Evolutionary conservation across 345 rosid genomes (phyloP).

Genomic region (Hibiscus mutabilis): DNA sequence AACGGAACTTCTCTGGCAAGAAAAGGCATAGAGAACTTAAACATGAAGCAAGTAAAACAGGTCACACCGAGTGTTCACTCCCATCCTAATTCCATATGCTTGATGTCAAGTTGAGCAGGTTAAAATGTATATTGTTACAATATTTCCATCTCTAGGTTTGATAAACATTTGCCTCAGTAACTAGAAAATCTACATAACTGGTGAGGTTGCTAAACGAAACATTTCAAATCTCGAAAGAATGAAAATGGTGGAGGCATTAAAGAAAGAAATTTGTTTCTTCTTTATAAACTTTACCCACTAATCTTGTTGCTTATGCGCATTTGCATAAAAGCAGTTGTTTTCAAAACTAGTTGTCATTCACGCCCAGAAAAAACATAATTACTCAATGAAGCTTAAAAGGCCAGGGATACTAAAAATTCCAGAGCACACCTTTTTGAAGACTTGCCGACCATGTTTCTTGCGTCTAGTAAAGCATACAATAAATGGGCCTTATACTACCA

Average conservation of each 20-base stretch:
- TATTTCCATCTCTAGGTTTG: background rate
- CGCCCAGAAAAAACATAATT: background rate
- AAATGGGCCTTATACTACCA: background rate
- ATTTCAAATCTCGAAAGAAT: background rate
- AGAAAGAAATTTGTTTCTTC: background rate
- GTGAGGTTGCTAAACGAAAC: background rate
- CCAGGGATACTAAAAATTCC: background rate
- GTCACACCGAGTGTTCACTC: background rate
- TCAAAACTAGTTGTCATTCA: background rate
- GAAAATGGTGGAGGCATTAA: background rate
- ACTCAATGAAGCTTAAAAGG: background rate
- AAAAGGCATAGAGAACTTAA: background rate
- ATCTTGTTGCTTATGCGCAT: background rate
- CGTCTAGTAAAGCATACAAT: background rate
- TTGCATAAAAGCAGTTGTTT: background rate
- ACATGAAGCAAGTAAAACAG: background rate
- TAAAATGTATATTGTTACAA: background rate
- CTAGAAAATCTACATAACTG: background rate
- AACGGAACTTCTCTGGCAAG: background rate
- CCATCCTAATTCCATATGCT: background rate
- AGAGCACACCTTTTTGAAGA: background rate
- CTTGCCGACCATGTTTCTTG: background rate
- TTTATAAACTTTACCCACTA: too few relatives aligned
- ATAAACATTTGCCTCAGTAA: background rate
- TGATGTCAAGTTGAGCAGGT: background rate